Percentiles rank a stretch among this genome's conserved stretches.
Evolutionary conservation across 139 green algal species (phyloP).

Genomic region (Tetradesmus obliquus): DNA sequence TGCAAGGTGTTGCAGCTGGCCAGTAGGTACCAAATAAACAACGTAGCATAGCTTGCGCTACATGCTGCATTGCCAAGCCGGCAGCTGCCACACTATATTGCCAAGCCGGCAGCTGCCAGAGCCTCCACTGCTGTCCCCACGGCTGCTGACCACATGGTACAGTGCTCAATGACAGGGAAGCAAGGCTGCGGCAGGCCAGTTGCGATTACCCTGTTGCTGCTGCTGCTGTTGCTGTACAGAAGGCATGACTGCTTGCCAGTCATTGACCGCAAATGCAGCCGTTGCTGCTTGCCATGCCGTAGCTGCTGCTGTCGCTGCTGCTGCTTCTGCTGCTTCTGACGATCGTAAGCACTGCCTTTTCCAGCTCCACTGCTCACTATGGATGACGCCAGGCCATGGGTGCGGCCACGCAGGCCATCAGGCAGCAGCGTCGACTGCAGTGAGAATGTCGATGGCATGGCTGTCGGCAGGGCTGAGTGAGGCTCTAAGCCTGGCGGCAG

Average conservation of each 20-base stretch:
- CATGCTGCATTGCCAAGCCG: neutral
- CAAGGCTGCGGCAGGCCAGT: too few relatives aligned
- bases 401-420: constrained; percentile 12
- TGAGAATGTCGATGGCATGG: constrained; percentile 53
- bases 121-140: too few relatives aligned
- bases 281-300: neutral
- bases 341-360: neutral
- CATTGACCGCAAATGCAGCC: neutral
- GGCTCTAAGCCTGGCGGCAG: constrained; percentile 57
- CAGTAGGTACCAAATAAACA: too few relatives aligned
- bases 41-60: too few relatives aligned
- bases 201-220: neutral
- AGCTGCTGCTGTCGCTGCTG: neutral
- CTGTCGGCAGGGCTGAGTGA: constrained; percentile 61
- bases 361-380: constrained; percentile 32
- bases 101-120: too few relatives aligned
- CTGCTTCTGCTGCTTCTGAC: neutral
- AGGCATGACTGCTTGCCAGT: neutral
- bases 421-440: constrained; percentile 40
- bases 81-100: too few relatives aligned
- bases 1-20: too few relatives aligned
- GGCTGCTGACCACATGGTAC: too few relatives aligned
- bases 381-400: constrained; percentile 46
- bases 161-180: too few relatives aligned
- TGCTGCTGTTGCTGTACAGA: neutral